Base-by-base conservation (phyloP, 2,329 filamentous ascomycete genomes). In the Gnomoniopsis smithogilvyi region DNA sequence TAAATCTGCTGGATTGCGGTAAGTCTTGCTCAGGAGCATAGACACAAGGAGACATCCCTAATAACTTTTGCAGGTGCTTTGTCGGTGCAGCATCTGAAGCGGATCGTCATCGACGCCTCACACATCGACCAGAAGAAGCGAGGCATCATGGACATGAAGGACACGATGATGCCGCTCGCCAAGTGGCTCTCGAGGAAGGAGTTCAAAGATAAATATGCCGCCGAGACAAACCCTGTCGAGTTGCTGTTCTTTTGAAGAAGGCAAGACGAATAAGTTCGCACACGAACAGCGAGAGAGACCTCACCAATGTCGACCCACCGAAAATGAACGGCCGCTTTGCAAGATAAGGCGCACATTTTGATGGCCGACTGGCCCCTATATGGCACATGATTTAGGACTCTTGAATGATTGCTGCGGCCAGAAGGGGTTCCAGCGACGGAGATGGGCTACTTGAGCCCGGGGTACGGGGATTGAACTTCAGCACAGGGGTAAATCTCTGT, bases 61-160 rank as follows among this genome's bases (percentile, higher is more conserved):
- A 47, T 15, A 19, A 49, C 19, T n/a, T 34, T n/a, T 22, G 49
- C 54, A 63, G 60, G 48, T n/a, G 48, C 59, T 22, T 54, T 59
- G 17, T 56, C 56, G 22, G 50, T 59, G 30, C 62, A 58, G 56
- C 53, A 63, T 22, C 43, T 60, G 30, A 64, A 58, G 48, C 58
- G 60, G 3, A 62, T 63, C 51, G 59, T 62, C 54, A 58, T 63
- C 14, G 95, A 99, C 74, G 92, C 91, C 15, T 96, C 92, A 8
- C 89, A 96, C 70, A 90, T 97, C 64, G 94, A 99, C 74, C 86
- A 90, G 73, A 99, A 99, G 81, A 96, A 96, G 79, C 83, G 93
- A 50, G 92, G 92, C 0, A 85, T 99, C 64, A 85, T 96, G 72
- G 95, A 98, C 69, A 97, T 98, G 91, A 92, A 90, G 73, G 95